Evolutionary conservation across 1,139 yeast genomes (phyloP), one percentile per base, ranked within the genome.

Genomic region (Yamadazyma triangularis): DNA sequence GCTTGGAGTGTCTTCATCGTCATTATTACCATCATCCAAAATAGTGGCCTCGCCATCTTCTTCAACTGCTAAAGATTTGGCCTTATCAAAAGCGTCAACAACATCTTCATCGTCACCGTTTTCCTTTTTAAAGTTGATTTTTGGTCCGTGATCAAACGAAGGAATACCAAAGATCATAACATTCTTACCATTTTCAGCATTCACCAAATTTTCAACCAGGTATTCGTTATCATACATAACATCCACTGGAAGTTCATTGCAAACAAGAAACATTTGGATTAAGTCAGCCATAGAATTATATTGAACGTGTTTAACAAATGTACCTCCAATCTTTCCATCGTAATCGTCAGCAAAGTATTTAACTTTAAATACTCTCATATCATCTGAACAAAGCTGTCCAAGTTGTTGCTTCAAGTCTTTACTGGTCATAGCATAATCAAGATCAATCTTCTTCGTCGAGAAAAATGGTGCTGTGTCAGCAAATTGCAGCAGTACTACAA

Each of bases 71-170:
- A 60, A 48, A 8, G 61, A 44, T 36, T 61, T 60, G 12, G 67
- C 69, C 6, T 48, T 51, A 27, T 46, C 45, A 39, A 64, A 53
- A 29, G 62, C 70, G 14, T 48, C 47, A 35, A 56, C 64, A 20
- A 63, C 52, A 38, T 62, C 66, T 18, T 47, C 54, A 21, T n/a
- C 23, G n/a, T 8, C 7, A 7, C 12, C 23, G 6, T 8, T 8
- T 7, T 21, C 12, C n/a, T 11, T 21, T 21, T 18, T 18, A 18
- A 9, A 6, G 9, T 18, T 18, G 6, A 6, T 18, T n/a, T n/a
- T n/a, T n/a, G n/a, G n/a, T n/a, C n/a, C n/a, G n/a, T n/a, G n/a
- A 18, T 6, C 20, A 18, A 18, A 18, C 9, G 6, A 6, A 18
- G 20, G 20, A 18, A 9, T 18, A 7, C 20, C 20, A 18, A 18